These are phyloP conservation scores for Psilocybe cyanescens DNA, from an alignment of 768 basidiomycete genomes.

Conservation along the genomic window DNA sequence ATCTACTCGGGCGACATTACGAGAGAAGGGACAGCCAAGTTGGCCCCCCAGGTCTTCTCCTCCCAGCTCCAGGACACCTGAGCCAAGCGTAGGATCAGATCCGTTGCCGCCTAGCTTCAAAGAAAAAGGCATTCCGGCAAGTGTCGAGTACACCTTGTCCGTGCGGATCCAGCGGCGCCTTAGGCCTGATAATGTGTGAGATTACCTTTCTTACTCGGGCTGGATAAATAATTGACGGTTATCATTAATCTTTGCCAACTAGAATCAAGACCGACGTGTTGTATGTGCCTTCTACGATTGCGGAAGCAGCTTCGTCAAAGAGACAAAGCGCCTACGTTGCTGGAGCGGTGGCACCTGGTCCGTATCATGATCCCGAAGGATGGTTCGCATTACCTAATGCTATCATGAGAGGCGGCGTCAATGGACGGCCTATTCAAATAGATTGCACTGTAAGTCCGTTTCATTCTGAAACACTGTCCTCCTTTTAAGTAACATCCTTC, in stretches of 20 bases:
- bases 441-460: background rate
- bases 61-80: background rate
- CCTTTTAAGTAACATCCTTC: background rate
- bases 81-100: background rate
- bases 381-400: background rate
- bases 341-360: background rate
- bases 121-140: background rate
- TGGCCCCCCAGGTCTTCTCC: background rate
- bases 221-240: no score
- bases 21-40: background rate
- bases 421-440: background rate
- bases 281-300: slow-evolving; percentile 1
- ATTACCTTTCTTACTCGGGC: background rate
- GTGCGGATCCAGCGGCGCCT: slow-evolving; percentile 1
- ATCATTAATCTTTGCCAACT: no score
- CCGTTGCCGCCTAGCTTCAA: slow-evolving; percentile 1
- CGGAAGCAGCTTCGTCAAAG: background rate
- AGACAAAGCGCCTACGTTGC: slow-evolving; percentile 1
- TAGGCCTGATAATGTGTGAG: slow-evolving; percentile 1
- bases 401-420: background rate
- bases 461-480: background rate
- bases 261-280: slow-evolving; percentile 4
- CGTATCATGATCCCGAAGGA: background rate
- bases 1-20: no score
- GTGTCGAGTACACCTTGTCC: background rate